Percentiles rank a stretch among this genome's conserved stretches.
phyloP scores from a whole-genome alignment of 2,329 filamentous ascomycete genomes.

The Microdochium paspali region DNA sequence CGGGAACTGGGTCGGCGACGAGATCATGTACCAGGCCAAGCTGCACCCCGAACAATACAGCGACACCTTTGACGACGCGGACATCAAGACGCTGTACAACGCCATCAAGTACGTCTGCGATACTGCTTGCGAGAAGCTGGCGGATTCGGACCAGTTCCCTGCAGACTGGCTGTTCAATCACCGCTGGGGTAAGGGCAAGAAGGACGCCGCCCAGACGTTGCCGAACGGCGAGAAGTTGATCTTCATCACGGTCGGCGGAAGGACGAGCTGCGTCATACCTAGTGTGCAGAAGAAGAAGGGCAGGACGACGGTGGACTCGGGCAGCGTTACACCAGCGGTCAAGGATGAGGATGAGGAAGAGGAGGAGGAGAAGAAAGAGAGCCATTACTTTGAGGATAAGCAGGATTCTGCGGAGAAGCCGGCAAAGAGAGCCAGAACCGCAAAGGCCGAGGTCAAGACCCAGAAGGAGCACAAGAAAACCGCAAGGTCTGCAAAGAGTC shows the following conservation, averaged over 20 bases:
- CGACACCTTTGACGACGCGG: conserved; percentile 64
- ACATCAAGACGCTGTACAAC: conserved; percentile 63
- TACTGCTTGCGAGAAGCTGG: conserved; percentile 67
- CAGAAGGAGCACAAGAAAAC: neutral
- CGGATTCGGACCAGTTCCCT: conserved; percentile 77
- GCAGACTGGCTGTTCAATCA: conserved; percentile 81
- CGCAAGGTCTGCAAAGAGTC: neutral
- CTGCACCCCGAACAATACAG: conserved; percentile 92
- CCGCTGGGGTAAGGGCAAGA: conserved; percentile 84
- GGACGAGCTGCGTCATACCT: conserved; percentile 85
- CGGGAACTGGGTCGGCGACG: conserved; percentile 95
- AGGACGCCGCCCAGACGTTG: conserved; percentile 53
- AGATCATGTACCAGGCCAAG: conserved; percentile 80
- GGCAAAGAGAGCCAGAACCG: neutral
- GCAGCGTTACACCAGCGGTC: conserved; percentile 16
- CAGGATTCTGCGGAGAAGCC: neutral
- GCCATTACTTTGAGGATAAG: neutral
- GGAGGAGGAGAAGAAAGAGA: conserved; percentile 13
- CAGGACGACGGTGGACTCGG: conserved; percentile 17
- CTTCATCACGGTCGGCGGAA: conserved; percentile 80
- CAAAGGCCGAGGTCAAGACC: neutral
- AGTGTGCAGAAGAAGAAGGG: conserved; percentile 73
- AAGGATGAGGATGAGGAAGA: too few species aligned
- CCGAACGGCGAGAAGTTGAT: conserved; percentile 80
- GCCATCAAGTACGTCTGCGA: conserved; percentile 72